These are phyloP conservation scores for Hemisphaericaspora xylofermentans DNA, from an alignment of 1,139 yeast genomes.

Conservation along the genomic window DNA sequence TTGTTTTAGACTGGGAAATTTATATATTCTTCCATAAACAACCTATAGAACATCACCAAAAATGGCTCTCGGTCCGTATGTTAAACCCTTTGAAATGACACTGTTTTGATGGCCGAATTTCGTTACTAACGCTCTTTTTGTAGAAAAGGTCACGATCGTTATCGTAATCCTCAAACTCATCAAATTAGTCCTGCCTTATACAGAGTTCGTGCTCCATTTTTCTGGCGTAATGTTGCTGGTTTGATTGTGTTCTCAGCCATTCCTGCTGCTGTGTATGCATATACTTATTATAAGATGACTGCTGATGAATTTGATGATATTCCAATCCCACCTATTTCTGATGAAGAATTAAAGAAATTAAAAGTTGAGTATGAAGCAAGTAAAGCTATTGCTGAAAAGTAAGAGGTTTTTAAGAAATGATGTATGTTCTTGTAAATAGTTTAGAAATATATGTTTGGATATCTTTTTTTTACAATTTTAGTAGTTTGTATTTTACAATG, in stretches of 20 bases:
- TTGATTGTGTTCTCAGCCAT: constrained; percentile 58
- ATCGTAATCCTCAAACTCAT: constrained; percentile 75
- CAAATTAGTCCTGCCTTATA: constrained; percentile 93
- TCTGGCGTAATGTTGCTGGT: constrained; percentile 69
- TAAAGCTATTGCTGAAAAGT: constrained; percentile 20
- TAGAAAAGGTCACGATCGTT: constrained; percentile 38
- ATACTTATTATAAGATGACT: constrained; percentile 70
- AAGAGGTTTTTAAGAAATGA: not conserved
- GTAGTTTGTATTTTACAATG: constrained; percentile 1
- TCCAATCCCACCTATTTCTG: constrained; percentile 89
- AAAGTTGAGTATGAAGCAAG: constrained; percentile 63
- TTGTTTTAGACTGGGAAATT: too few relatives aligned
- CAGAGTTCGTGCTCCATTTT: constrained; percentile 84
- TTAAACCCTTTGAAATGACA: too few relatives aligned
- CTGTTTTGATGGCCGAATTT: too few relatives aligned
- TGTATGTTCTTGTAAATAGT: constrained; percentile 5
- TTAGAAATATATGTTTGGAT: not conserved
- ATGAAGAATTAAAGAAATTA: constrained; percentile 70
- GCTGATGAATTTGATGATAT: constrained; percentile 86
- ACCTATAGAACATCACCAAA: too few relatives aligned
- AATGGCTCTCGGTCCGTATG: constrained; percentile 5
- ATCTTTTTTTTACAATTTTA: too few relatives aligned
- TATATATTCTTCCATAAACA: too few relatives aligned
- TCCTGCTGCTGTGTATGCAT: constrained; percentile 68
- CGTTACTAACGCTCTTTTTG: constrained; percentile 16